phyloP scores from a whole-genome alignment of 345 rosid genomes.

The Aquilaria sinensis region DNA sequence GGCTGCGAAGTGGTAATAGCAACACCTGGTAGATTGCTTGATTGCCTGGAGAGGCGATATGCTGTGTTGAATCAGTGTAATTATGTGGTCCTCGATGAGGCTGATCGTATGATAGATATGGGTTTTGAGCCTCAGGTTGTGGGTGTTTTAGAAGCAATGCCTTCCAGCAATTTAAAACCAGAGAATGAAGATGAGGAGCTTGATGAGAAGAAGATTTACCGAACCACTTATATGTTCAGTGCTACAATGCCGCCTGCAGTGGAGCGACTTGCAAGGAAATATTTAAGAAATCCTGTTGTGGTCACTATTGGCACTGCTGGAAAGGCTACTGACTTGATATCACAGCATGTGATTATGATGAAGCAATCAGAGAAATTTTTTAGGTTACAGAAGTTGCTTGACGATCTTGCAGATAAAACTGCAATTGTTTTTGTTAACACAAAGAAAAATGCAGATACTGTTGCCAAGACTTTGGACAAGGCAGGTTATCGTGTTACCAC shows the following conservation, averaged over 20 bases:
- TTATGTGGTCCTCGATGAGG: constrained; percentile 97
- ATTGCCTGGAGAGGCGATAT: constrained; percentile 89
- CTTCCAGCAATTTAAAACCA: constrained; percentile 86
- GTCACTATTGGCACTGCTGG: constrained; percentile 97
- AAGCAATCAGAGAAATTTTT: constrained; percentile 76
- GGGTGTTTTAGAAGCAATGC: constrained; percentile 92
- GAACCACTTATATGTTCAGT: constrained; percentile 96
- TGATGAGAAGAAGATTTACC: constrained; percentile 82
- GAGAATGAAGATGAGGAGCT: constrained; percentile 98
- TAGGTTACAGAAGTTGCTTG: constrained; percentile 69
- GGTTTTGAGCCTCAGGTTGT: constrained; percentile 92
- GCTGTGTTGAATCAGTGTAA: constrained; percentile 89
- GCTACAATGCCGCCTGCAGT: constrained; percentile 98
- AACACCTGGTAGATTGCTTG: constrained; percentile 84
- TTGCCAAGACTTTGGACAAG: constrained; percentile 86
- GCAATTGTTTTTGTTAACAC: constrained; percentile 94
- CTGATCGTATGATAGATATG: constrained; percentile 98
- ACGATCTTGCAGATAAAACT: constrained; percentile 79
- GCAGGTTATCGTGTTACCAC: constrained; percentile 85
- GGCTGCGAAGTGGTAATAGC: constrained; percentile 98
- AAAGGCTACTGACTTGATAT: constrained; percentile 79
- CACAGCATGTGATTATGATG: constrained; percentile 84
- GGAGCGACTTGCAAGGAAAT: constrained; percentile 91
- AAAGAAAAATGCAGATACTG: constrained; percentile 67
- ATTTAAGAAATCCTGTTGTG: constrained; percentile 92